A percentile compares a stretch with the other conserved stretches of the same genome.
Evolutionary conservation across 2,329 filamentous ascomycete species (phyloP).

Genomic region (Aspergillus novoparasiticus): DNA sequence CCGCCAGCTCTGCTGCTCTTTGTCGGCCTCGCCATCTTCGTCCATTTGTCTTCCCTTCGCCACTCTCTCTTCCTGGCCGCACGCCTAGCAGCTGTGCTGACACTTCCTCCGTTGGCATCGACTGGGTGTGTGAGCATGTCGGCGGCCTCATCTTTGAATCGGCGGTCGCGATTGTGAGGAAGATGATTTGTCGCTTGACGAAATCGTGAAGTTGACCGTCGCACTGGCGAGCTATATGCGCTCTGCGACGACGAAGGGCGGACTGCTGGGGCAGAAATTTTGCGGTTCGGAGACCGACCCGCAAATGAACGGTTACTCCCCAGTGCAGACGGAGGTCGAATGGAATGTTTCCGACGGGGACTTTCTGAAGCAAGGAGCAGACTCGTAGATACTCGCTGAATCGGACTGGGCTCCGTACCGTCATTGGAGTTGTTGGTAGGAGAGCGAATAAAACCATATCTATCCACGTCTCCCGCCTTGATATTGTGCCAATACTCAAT

Average conservation of each 20-base stretch:
- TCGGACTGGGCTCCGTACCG: slow-evolving; percentile 39
- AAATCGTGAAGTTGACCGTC: slow-evolving; percentile 47
- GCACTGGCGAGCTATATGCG: slow-evolving; percentile 44
- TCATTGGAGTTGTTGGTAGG: slow-evolving; percentile 30
- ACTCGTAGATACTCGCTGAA: slow-evolving; percentile 63
- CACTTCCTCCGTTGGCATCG: slow-evolving; percentile 50
- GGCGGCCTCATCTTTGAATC: slow-evolving; percentile 60
- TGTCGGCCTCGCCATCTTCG: slow-evolving; percentile 62
- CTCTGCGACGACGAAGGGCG: slow-evolving; percentile 52
- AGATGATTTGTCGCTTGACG: slow-evolving; percentile 56
- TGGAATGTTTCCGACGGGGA: slow-evolving; percentile 55
- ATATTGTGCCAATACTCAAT: slow-evolving; percentile 68
- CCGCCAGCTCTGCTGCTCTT: slow-evolving; percentile 53
- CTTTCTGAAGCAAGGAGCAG: slow-evolving; percentile 59
- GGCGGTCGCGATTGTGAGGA: slow-evolving; percentile 56
- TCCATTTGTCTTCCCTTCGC: slow-evolving; percentile 67
- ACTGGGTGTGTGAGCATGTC: slow-evolving; percentile 67
- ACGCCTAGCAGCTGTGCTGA: slow-evolving; percentile 51
- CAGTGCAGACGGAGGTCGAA: slow-evolving; percentile 54
- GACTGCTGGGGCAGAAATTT: slow-evolving; percentile 46
- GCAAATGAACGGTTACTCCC: slow-evolving; percentile 48
- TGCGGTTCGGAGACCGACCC: slow-evolving; percentile 42
- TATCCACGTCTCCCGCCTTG: slow-evolving; percentile 60
- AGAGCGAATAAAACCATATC: slow-evolving; percentile 65
- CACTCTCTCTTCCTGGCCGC: slow-evolving; percentile 61